Percentiles rank a stretch among this genome's conserved stretches.
These are phyloP conservation scores for Litsea cubeba DNA, from an alignment of 164 flowering plant genomes.

Conservation along the genomic window DNA sequence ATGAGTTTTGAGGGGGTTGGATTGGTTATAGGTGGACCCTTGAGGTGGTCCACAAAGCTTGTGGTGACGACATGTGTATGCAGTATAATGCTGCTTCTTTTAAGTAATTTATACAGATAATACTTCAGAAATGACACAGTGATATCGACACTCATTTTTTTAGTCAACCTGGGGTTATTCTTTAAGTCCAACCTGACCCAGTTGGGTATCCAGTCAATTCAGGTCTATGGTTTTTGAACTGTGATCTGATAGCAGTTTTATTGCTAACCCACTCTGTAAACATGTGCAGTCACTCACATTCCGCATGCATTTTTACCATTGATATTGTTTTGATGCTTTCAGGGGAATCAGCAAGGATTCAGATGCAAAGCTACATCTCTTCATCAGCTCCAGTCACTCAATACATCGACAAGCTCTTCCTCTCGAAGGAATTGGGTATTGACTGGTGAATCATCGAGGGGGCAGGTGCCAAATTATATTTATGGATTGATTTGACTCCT, in stretches of 20 bases:
- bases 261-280: neutral
- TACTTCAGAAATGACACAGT: too few relatives aligned
- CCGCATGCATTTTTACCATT: neutral
- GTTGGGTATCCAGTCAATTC: neutral
- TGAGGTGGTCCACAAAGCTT: too few relatives aligned
- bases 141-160: too few relatives aligned
- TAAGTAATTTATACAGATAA: too few relatives aligned
- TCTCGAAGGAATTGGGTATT: conserved; percentile 57
- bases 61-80: too few relatives aligned
- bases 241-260: neutral
- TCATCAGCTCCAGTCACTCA: conserved; percentile 55
- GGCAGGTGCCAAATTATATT: neutral
- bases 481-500: neutral
- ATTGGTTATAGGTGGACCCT: too few relatives aligned
- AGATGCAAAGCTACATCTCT: conserved; percentile 65
- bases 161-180: neutral
- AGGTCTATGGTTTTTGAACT: too few relatives aligned
- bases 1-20: too few relatives aligned
- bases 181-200: neutral
- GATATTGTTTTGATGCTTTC: conserved; percentile 23
- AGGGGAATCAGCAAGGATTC: conserved; percentile 65
- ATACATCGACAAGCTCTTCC: conserved; percentile 64
- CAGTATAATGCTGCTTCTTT: too few relatives aligned
- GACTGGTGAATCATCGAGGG: conserved; percentile 54
- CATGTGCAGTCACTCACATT: too few relatives aligned